These are phyloP conservation scores for Leccinum disarticulatum DNA, from an alignment of 768 basidiomycete genomes.

Conservation along the genomic window DNA sequence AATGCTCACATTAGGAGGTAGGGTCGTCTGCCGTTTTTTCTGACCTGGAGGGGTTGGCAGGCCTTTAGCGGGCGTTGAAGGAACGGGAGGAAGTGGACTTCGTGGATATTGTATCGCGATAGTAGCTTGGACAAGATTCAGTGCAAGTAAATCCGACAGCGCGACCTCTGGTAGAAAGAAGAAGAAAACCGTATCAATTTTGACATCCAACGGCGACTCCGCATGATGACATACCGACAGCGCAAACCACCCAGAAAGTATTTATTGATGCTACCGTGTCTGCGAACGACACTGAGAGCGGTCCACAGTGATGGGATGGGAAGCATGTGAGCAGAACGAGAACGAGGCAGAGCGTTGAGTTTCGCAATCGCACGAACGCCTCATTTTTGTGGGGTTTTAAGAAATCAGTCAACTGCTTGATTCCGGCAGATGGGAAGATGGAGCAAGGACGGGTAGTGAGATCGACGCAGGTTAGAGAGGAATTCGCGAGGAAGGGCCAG, in stretches of 20 bases:
- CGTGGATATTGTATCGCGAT: conserved; percentile 38
- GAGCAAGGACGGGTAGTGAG: conserved; percentile 18
- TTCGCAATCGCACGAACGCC: conserved; percentile 40
- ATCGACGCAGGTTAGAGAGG: conserved; percentile 37
- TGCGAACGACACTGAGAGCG: conserved; percentile 33
- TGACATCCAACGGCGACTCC: not conserved
- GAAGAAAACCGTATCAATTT: not conserved
- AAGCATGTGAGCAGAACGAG: conserved; percentile 36
- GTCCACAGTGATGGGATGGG: conserved; percentile 40
- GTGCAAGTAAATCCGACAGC: conserved; percentile 28
- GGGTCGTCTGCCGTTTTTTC: conserved; percentile 28
- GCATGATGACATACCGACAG: conserved; percentile 28
- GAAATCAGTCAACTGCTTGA: conserved; percentile 20
- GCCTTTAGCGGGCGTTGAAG: conserved; percentile 22
- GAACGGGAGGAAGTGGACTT: conserved; percentile 29
- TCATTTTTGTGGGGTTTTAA: conserved; percentile 39
- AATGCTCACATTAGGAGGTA: conserved; percentile 24
- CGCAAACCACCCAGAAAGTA: conserved; percentile 26
- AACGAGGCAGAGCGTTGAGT: conserved; percentile 35
- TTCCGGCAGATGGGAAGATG: conserved; percentile 11
- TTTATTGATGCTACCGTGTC: conserved; percentile 1
- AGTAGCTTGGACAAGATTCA: conserved; percentile 38
- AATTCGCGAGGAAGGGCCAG: conserved; percentile 22
- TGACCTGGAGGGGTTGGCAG: conserved; percentile 24
- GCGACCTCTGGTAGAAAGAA: conserved; percentile 27